Evolutionary conservation across 257 asterid genomes (phyloP), one percentile per base, ranked within the genome.

Genomic region (Fraxinus cuspidata): DNA sequence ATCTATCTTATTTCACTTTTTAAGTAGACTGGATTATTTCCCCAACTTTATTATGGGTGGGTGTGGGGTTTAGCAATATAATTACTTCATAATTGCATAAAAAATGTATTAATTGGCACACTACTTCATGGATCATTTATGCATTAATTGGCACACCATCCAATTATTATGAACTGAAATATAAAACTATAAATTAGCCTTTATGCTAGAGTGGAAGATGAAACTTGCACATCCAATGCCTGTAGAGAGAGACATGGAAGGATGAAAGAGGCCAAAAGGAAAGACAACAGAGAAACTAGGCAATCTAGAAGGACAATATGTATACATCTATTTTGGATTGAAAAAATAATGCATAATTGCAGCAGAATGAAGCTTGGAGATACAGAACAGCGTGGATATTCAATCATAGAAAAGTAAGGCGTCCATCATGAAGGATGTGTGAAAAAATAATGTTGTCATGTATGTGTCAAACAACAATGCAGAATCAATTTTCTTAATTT

Each of bases 301-400:
- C 47, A 73, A 28, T 73, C 19, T 16, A 73, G 28, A 47, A 37
- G 56, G 66, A 68, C 37, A 77, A 15, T 19, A 77, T 49, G 38
- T 34, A 29, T 70, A 47, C 58, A 56, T 77, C 10, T 44, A 28
- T 18, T 21, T 10, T 31, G 34, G 47, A n/a, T 49, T 44, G 25
- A 34, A 66, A 66, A 25, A 66, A 12, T 74, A 38, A 65, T 0
- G 72, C 60, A 7, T 75, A 64, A 38, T 42, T 42, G 68, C 29
- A 38, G 40, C 58, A 73, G 13, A 49, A 38, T 11, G 51, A 21
- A 66, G 29, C 3, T 16, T 28, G 40, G 42, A 47, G 10, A 65
- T 25, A 47, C 74, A 42, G 58, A 47, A 47, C 6, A 47, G 16
- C 5, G 5, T 29, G 4, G 38, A 29, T 23, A 25, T 18, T 38